Evolutionary conservation across 1,139 yeast species (phyloP), one percentile per base, ranked within the genome.

Genomic region (Diutina sp.): DNA sequence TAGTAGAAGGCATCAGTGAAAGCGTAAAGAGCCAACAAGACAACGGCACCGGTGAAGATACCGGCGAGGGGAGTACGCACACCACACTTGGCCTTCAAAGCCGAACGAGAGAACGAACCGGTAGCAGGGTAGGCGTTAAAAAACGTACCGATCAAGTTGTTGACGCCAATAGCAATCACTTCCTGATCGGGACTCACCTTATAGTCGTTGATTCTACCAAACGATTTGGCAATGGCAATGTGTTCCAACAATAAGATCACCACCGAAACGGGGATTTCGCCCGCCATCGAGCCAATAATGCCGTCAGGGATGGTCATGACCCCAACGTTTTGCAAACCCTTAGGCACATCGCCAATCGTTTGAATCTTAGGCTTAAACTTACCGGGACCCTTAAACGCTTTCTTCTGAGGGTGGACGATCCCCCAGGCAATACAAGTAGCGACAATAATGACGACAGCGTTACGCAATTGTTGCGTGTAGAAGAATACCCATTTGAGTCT

Each of bases 101-200:
- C 97, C 55, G 97, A 87, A 75, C 97, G 84, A 25, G 96, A 88
- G 70, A 91, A 91, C 1, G 97, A 91, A 57, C 98, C 97, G 11
- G 98, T 91, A 11, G 97, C 91, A 16, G 98, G 98, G 68, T 91
- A 91, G 9, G 97, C 97, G 65, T 83, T 79, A 78, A 91, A 91
- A 67, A 90, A 89, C 30, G 96, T 88, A 63, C 97, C 97, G 63
- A 91, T 78, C 68, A 90, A 76, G 71, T 91, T 91, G 58, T 93
- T 87, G 54, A 87, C 87, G 67, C 98, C 98, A 71, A 91, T 91
- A 48, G 98, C 97, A 67, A 91, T 82, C 60, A 91, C 80, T 69
- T 91, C 98, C 73, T 91, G 98, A 72, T 91, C 91, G 54, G 98
- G 97, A 59, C 84, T 80, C 65, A 91, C 86, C 65, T 88, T 89